Evolutionary conservation across 106 monocot genomes (phyloP).

Genomic region (Cymbidium sinense): DNA sequence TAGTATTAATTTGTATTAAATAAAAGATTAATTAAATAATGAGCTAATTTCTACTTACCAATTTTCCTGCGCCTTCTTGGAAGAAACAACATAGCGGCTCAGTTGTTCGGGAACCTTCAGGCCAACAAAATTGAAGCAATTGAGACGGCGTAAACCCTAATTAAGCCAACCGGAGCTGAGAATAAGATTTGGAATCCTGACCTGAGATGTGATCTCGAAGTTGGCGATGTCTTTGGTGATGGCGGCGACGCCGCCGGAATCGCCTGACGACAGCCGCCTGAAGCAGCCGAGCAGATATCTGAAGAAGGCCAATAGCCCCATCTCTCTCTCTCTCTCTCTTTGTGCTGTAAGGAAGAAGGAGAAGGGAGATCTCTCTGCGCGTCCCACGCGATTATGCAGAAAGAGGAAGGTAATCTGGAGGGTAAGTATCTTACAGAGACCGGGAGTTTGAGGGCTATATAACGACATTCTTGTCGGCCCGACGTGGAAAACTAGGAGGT

Average conservation of each 20-base stretch:
- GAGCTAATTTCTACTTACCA: slow-evolving; percentile 34
- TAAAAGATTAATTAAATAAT: neutral
- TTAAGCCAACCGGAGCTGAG: neutral
- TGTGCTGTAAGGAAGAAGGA: neutral
- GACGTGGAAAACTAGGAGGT: neutral
- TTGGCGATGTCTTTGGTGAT: slow-evolving; percentile 72
- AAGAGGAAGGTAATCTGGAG: neutral
- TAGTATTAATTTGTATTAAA: neutral
- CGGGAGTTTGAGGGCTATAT: neutral
- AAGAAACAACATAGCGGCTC: slow-evolving; percentile 63
- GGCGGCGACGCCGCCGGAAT: slow-evolving; percentile 65
- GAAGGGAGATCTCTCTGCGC: neutral
- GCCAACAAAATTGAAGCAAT: neutral
- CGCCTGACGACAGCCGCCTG: slow-evolving; percentile 20
- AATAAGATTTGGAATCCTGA: neutral
- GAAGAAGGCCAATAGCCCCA: slow-evolving; percentile 13
- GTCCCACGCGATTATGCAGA: neutral
- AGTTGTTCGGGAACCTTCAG: slow-evolving; percentile 75
- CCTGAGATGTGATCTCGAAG: slow-evolving; percentile 75
- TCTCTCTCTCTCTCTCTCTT: slow-evolving; percentile 2
- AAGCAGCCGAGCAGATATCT: slow-evolving; percentile 32
- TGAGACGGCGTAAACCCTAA: neutral
- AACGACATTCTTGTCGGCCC: neutral
- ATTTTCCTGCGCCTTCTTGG: slow-evolving; percentile 81
- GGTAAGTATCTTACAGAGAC: neutral